Evolutionary conservation across 1,284 basidiomycete species (phyloP).

Genomic region (Moesziomyces sp.): DNA sequence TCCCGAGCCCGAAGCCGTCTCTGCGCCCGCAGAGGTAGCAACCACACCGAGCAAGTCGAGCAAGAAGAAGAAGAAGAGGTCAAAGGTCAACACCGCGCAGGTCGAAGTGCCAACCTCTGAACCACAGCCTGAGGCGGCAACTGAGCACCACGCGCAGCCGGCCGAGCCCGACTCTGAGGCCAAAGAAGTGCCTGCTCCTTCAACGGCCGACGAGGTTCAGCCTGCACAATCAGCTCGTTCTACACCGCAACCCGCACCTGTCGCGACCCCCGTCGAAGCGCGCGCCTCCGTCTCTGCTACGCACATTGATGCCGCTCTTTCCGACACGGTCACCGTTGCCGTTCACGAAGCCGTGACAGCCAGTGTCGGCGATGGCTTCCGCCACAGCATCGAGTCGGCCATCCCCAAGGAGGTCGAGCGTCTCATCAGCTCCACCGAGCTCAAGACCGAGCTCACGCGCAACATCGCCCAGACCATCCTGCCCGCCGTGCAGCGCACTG

Average conservation of each 20-base stretch:
- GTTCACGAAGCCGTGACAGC: slow-evolving; percentile 20
- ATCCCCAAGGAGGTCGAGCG: slow-evolving; percentile 41
- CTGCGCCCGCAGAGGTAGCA: neutral
- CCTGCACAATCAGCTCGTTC: neutral
- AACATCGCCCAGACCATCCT: slow-evolving; percentile 45
- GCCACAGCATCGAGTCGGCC: slow-evolving; percentile 13
- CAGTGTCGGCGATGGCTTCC: slow-evolving; percentile 16
- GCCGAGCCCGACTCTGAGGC: neutral
- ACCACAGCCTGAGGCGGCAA: neutral
- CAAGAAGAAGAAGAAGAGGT: slow-evolving; percentile 35
- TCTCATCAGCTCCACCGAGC: slow-evolving; percentile 33
- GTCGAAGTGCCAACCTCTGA: neutral
- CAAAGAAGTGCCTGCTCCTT: neutral
- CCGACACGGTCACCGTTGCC: slow-evolving; percentile 13
- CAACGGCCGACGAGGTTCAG: neutral
- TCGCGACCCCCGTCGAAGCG: neutral
- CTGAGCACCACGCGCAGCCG: neutral
- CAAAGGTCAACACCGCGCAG: neutral
- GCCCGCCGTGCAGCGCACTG: slow-evolving; percentile 48
- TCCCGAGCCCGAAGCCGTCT: neutral
- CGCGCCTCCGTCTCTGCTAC: slow-evolving; percentile 4
- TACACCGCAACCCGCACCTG: neutral
- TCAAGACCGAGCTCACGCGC: slow-evolving; percentile 36
- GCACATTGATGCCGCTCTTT: slow-evolving; percentile 13
- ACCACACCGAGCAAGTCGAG: slow-evolving; percentile 11